Evolutionary conservation across 2,329 filamentous ascomycete species (phyloP).

Genomic region (Tolypocladium nubicola): DNA sequence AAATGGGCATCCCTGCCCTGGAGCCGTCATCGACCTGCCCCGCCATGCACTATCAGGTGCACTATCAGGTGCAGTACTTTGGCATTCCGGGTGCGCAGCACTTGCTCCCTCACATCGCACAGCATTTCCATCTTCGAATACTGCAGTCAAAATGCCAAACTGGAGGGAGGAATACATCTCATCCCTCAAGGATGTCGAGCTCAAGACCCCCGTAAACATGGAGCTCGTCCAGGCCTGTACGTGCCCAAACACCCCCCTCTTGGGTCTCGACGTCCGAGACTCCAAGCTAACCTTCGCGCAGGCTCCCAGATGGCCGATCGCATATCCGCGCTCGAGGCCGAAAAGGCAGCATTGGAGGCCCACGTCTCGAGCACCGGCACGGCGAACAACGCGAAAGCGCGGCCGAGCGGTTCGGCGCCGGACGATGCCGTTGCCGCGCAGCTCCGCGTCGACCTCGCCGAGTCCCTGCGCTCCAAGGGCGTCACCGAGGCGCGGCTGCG

Average conservation of each 20-base stretch:
- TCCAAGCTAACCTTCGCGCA: constrained; percentile 20
- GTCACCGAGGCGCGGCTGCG: constrained; percentile 56
- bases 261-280: background rate
- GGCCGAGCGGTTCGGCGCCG: constrained; percentile 1
- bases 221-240: constrained; percentile 72
- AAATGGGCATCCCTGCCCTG: constrained; percentile 4
- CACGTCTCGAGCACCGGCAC: constrained; percentile 13
- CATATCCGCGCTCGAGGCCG: constrained; percentile 50
- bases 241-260: constrained; percentile 14
- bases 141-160: constrained; percentile 37
- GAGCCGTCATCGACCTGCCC: background rate
- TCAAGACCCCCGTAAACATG: constrained; percentile 49
- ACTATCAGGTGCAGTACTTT: no score
- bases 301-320: constrained; percentile 58
- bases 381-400: constrained; percentile 3
- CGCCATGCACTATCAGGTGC: constrained; percentile 1
- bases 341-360: constrained; percentile 33
- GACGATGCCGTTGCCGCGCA: constrained; percentile 30
- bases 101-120: background rate
- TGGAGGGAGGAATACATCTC: constrained; percentile 77
- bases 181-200: constrained; percentile 62
- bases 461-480: constrained; percentile 64
- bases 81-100: background rate
- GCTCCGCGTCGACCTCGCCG: constrained; percentile 59
- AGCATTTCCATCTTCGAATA: background rate